Evolutionary conservation across 176 grass and related monocot genomes (phyloP), one percentile per base, ranked within the genome.

Genomic region (Musa beccarii): DNA sequence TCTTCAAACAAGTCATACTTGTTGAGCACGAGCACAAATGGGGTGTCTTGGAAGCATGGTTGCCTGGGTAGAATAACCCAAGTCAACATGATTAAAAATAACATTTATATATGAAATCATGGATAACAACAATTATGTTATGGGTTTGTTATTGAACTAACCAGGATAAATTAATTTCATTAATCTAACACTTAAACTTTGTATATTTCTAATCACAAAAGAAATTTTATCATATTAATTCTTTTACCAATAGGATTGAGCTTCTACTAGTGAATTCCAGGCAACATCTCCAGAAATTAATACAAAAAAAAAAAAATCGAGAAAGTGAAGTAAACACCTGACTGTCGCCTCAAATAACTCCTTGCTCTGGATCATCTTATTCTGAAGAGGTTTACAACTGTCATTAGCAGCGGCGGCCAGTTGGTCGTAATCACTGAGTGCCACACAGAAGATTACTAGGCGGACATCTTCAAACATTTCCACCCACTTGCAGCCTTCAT

Each of bases 401-500:
- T 76, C 78, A 49, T 51, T 79, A 9, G 63, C 68, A 81, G 88
- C 83, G 59, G 22, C 51, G 8, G 80, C 86, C 24, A 98, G 22
- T 76, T 87, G 80, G 59, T 93, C 83, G 34, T 93, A 98, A 54
- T 98, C 95, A 1, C 95, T 91, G 73, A 98, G 84, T 9, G 90
- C 68, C 53, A 98, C 73, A 0, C 84, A 93, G 84, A 98, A 98
- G 73, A 98, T 93, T 57, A 98, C 90, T 57, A 84, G 77, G 15
- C 84, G 78, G 26, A 98, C 95, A 82, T 98, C 95, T 79, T 98
- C 94, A 74, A 98, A 98, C 95, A 98, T 98, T 76, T 98, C 95
- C 20, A 98, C 90, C 95, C 90, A 98, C 76, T 98, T 98, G 75
- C 95, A 98, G 55, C 95, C 88, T 54, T 98, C 80, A 23, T 75